These are phyloP conservation scores for Jackrogersella multiformis DNA, from an alignment of 495 filamentous ascomycete species.

Conservation along the genomic window DNA sequence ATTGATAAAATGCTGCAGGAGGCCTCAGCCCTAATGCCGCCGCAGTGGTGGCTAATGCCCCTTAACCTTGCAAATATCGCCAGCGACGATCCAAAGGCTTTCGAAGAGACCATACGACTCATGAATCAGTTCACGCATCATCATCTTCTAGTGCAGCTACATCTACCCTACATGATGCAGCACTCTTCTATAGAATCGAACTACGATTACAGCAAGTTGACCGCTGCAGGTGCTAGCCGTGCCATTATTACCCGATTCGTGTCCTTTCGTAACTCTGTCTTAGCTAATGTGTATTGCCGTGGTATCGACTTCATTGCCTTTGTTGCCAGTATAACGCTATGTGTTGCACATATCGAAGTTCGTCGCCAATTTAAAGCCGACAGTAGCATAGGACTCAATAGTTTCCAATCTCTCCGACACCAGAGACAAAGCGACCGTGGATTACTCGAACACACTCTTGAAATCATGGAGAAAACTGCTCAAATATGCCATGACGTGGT, in stretches of 20 bases:
- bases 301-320: constrained; percentile 53
- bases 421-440: constrained; percentile 55
- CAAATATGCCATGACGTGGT: constrained; percentile 4
- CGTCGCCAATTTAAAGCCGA: constrained; percentile 23
- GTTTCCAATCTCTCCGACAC: constrained; percentile 50
- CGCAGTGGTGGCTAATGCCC: constrained; percentile 47
- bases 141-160: constrained; percentile 48
- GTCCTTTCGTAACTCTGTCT: constrained; percentile 44
- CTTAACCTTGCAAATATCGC: constrained; percentile 12
- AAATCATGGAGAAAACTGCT: constrained; percentile 48
- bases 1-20: constrained; percentile 47
- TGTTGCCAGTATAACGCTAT: constrained; percentile 47
- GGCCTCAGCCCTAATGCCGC: constrained; percentile 45
- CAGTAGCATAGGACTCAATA: constrained; percentile 1
- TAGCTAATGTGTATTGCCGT: constrained; percentile 45
- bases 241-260: constrained; percentile 51
- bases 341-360: constrained; percentile 48
- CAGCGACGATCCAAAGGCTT: constrained; percentile 17
- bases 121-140: constrained; percentile 48
- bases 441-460: constrained; percentile 53
- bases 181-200: constrained; percentile 22
- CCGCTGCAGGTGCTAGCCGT: constrained; percentile 50
- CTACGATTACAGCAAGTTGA: constrained; percentile 50
- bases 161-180: constrained; percentile 50
- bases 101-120: constrained; percentile 39